phyloP scores from a whole-genome alignment of 768 basidiomycete species.

The Neoboletus subvelutipes region DNA sequence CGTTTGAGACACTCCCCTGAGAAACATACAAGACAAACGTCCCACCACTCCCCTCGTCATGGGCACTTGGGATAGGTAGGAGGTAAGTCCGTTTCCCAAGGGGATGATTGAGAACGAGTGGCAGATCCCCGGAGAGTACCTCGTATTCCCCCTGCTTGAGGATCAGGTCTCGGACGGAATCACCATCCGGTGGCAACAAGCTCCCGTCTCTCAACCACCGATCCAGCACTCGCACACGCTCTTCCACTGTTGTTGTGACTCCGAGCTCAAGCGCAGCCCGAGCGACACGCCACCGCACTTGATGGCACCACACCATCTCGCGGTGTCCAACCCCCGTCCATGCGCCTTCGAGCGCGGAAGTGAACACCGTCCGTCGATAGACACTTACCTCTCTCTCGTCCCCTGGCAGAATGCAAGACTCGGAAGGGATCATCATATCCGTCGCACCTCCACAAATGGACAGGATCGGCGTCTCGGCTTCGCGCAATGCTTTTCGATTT shows the following conservation, averaged over 20 bases:
- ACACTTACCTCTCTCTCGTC: slow-evolving; percentile 8
- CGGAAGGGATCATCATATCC: slow-evolving; percentile 90
- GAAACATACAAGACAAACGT: slow-evolving; percentile 60
- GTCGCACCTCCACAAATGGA: slow-evolving; percentile 91
- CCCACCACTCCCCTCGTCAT: slow-evolving; percentile 4
- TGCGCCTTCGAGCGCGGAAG: slow-evolving; percentile 82
- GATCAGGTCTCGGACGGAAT: slow-evolving; percentile 6
- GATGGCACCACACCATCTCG: slow-evolving; percentile 99
- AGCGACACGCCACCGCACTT: slow-evolving; percentile 88
- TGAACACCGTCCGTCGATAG: slow-evolving; percentile 71
- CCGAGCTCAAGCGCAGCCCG: slow-evolving; percentile 72
- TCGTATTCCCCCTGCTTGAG: slow-evolving; percentile 31
- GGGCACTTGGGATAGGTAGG: slow-evolving; percentile 37
- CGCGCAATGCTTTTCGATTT: slow-evolving; percentile 40
- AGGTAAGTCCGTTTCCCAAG: slow-evolving; percentile 46
- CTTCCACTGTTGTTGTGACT: slow-evolving; percentile 20
- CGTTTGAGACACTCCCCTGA: slow-evolving; percentile 50
- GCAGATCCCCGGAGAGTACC: slow-evolving; percentile 36
- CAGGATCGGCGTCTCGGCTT: slow-evolving; percentile 63
- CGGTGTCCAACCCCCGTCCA: slow-evolving; percentile 96
- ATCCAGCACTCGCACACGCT: slow-evolving; percentile 45
- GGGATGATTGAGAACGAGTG: slow-evolving; percentile 47
- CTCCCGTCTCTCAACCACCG: slow-evolving; percentile 70
- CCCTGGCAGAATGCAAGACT: slow-evolving; percentile 68
- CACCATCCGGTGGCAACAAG: slow-evolving; percentile 34